phyloP scores from a whole-genome alignment of 306 rosid genomes.

The Vigna mungo region DNA sequence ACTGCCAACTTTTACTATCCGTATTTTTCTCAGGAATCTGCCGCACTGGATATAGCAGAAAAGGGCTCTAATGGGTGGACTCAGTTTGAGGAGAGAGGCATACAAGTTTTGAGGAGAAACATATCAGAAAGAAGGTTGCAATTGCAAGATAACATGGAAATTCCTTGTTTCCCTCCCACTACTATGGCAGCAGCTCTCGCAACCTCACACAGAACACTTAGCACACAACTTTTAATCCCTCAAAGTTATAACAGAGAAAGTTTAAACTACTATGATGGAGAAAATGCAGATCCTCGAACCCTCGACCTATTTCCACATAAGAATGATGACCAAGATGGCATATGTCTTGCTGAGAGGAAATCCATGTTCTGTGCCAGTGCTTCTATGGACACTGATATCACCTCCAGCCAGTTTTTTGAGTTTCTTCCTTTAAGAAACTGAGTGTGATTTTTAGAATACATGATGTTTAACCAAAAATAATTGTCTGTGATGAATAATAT shows the following conservation, averaged over 20 bases:
- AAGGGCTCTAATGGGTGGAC: conserved; percentile 43
- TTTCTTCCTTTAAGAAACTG: conserved; percentile 63
- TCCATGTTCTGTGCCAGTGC: conserved; percentile 31
- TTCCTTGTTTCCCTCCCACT: conserved; percentile 40
- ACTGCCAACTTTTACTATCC: conserved; percentile 39
- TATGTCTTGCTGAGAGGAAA: conserved; percentile 21
- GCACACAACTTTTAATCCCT: conserved; percentile 24
- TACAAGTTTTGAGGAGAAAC: conserved; percentile 43
- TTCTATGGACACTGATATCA: conserved; percentile 38
- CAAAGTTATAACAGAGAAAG: conserved; percentile 42
- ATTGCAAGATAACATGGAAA: conserved; percentile 46
- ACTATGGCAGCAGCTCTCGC: conserved; percentile 17
- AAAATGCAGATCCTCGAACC: conserved; percentile 46
- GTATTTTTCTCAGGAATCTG: conserved; percentile 60
- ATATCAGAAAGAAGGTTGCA: conserved; percentile 42
- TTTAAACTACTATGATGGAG: conserved; percentile 36
- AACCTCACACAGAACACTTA: conserved; percentile 42
- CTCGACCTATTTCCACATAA: conserved; percentile 70
- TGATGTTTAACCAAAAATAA: conserved; percentile 4
- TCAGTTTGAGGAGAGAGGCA: conserved; percentile 41
- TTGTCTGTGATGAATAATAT: conserved; percentile 37
- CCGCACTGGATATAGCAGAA: conserved; percentile 52
- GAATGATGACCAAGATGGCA: conserved; percentile 42
- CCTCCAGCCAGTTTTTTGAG: conserved; percentile 54
- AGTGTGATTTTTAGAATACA: conserved; percentile 32